phyloP scores from a whole-genome alignment of 441 rosid genomes.

The Oxalis stricta region DNA sequence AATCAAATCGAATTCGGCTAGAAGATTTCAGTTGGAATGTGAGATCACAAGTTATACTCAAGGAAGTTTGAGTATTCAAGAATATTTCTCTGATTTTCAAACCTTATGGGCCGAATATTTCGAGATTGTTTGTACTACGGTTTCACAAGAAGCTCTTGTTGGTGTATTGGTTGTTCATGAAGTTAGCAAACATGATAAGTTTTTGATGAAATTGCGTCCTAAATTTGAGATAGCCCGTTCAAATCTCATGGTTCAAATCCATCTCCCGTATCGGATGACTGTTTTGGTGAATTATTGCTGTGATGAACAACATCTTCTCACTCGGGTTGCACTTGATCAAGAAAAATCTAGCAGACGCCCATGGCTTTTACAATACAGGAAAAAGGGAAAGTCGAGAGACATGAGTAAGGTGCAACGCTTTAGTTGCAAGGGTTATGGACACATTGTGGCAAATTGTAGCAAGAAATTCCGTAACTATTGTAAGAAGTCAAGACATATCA shows the following conservation, averaged over 20 bases:
- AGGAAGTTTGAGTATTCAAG: no score
- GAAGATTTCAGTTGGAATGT: neutral
- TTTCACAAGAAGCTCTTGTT: neutral
- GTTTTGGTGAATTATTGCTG: constrained; percentile 4
- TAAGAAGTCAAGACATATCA: constrained; percentile 4
- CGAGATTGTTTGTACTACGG: neutral
- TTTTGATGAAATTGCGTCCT: constrained; percentile 5
- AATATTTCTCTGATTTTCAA: constrained; percentile 1
- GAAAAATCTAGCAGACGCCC: neutral
- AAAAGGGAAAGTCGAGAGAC: neutral
- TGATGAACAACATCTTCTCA: constrained; percentile 2
- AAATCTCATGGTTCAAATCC: neutral
- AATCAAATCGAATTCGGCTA: neutral
- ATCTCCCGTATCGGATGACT: constrained; percentile 2
- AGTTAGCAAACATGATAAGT: neutral
- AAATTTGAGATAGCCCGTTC: constrained; percentile 1
- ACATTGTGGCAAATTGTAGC: neutral
- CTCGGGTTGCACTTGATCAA: neutral
- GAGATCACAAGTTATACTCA: neutral
- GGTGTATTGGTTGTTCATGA: neutral
- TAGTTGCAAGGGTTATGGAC: neutral
- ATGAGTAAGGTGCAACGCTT: neutral
- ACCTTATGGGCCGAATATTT: neutral
- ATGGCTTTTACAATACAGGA: constrained; percentile 1
- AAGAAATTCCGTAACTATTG: constrained; percentile 2